Evolutionary conservation across 495 filamentous ascomycete species (phyloP), one percentile per base, ranked within the genome.

Genomic region (Penicillium longicatenatum): DNA sequence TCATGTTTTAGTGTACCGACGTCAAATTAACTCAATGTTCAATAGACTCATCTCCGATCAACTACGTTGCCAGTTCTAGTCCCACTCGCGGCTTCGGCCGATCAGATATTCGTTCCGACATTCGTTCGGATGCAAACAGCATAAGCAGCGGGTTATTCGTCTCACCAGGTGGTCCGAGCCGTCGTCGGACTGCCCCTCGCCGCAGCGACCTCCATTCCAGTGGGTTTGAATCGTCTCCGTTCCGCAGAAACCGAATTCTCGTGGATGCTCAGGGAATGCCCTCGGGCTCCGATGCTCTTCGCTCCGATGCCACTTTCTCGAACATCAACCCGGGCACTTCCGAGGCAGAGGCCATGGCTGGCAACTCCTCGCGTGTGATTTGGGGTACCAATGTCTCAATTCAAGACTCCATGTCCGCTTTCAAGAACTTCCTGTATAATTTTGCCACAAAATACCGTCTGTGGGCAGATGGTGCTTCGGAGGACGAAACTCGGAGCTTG

Each of bases 351-450:
- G 88, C 84, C 2, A 86, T 97, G 50, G 91, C 90, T 43, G 92
- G 92, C 10, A 82, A 79, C 57, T 89, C 87, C 39, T 88, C 87
- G 46, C 82, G 89, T 55, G 85, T 96, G 39, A 93, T 99, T 56
- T 99, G 95, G 95, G 94, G 95, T 67, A 98, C 94, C 46, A 98
- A 96, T 48, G 89, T 99, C 55, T 95, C 93, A 2, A 87, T 98
- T 42, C 85, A 89, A 52, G 92, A 99, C 70, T 90, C 92, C 12
- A 89, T 93, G 69, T 83, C 83, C 47, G 80, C 85, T 0, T 95
- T 96, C 80, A 92, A 92, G 57, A 92, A 93, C 55, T 98, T 98
- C 67, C 78, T 98, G 24, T 82, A 84, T 55, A 92, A 93, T 67
- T 98, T 92, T 67, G 89, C 90, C 52, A 86, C 83, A 58, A 97